Base-by-base conservation (phyloP, 371 early-diverging fungal genomes). In the Syncephalastrum monosporum region DNA sequence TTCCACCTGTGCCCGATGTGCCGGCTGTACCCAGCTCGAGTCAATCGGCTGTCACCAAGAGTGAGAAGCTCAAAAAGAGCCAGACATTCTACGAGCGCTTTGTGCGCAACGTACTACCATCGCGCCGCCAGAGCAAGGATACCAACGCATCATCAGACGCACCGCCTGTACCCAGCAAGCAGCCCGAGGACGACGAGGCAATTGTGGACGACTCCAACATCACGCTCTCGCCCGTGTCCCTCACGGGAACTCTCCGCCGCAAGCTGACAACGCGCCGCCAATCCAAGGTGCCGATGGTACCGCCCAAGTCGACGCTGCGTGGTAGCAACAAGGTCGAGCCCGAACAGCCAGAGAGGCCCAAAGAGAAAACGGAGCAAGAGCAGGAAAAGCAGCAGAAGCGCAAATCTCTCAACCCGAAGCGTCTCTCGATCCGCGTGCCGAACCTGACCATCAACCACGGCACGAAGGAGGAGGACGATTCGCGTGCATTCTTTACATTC, bases 41-140 rank as follows among this genome's bases (percentile, higher is more conserved):
- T 14, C 57, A 54, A 24, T 60, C 57, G 10, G 58, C 57, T 6
- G 61, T 42, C 3, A 55, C 43, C 21, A 67, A 56, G 43, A 48
- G 59, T 17, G 47, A 45, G 2, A 24, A 59, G 17, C 60, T 75
- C 50, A 73, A 77, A 23, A 77, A 74, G 49, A 77, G 77, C 27
- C 67, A 73, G 41, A 73, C 77, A 0, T 73, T 77, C 42, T 73
- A 73, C 54, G 61, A 71, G 19, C 58, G 67, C 23, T 73, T 75
- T 55, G 65, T 72, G 14, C 70, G 70, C 29, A 63, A 55, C 23
- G 74, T 65, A 1, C 24, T 66, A 3, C 44, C 57, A 1, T 57
- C 75, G 16, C 49, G 69, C 7, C 58, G 69, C 50, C 65, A 65
- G 25, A 70, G 60, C 45, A 69, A 66, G 50, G 56, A 62, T 12